Base-by-base conservation (phyloP, 2,329 filamentous ascomycete genomes). In the Colletotrichum abscissum region DNA sequence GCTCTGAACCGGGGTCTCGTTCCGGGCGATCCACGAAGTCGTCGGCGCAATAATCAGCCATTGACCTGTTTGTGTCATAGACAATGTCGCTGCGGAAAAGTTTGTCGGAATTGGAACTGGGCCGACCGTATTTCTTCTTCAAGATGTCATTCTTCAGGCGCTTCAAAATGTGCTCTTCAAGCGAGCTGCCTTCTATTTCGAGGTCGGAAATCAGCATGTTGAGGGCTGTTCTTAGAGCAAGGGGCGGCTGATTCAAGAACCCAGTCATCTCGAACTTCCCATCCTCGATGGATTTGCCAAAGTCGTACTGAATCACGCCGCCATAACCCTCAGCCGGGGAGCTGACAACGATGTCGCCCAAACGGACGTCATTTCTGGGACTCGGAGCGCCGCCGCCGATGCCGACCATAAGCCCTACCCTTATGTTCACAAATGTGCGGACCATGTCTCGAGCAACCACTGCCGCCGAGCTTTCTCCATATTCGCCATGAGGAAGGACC, bases 361-460 rank as follows among this genome's bases (percentile, higher is more conserved):
- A 85, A 5, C 82, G 79, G 1, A 84, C 78, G 28, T 85, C 81
- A n/a, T 81, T 70, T 16, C 78, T 71, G 3, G 4, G 0, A 62
- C 75, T 85, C 74, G 82, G 82, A 0, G 77, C 81, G 1, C 82
- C 83, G 4, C 82, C 82, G 0, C 78, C 81, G 4, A 82, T 79
- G 8, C 77, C 78, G 24, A 78, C 77, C 66, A 77, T 62, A 5
- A 79, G 60, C 16, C 72, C 73, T 30, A 74, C 75, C 26, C 73
- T 73, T 12, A 78, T 42, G 28, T 80, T 80, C 0, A 79, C 77
- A 63, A 84, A 85, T 42, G 74, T 81, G 35, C 74, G 75, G 52
- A 78, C 65, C 79, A 84, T 80, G 65, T 82, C 77, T 55, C 74
- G 75, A 8, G 80, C 80, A 2, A 84, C 79, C 0, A 68, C 71